A percentile compares a stretch with the other conserved stretches of the same genome.
phyloP scores from a whole-genome alignment of 139 green algal genomes.

The Chlamydomonas applanata region DNA sequence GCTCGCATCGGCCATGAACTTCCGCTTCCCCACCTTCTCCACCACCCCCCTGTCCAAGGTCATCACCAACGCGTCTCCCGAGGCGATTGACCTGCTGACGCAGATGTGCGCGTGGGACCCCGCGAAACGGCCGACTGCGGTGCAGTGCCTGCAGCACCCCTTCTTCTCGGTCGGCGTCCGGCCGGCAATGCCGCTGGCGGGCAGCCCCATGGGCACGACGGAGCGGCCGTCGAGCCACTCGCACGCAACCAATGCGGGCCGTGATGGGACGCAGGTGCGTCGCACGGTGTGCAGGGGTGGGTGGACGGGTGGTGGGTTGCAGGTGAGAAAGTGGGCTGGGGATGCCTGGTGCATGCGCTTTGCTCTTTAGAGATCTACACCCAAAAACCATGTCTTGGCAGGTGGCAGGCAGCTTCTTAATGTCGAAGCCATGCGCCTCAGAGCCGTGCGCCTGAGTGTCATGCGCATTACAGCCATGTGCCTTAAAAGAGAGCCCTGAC shows the following conservation, averaged over 20 bases:
- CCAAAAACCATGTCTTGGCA: constrained; percentile 26
- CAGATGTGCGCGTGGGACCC: constrained; percentile 83
- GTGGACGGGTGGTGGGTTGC: too few relatives aligned
- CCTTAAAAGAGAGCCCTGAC: too few relatives aligned
- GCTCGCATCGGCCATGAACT: constrained; percentile 83
- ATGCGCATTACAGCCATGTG: not conserved
- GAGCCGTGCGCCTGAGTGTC: constrained; percentile 20
- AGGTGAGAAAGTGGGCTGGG: too few relatives aligned
- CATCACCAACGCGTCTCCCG: constrained; percentile 72
- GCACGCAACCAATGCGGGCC: not conserved
- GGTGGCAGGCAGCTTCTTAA: too few relatives aligned
- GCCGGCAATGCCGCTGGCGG: constrained; percentile 20
- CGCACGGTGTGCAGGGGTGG: not conserved
- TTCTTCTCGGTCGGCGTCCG: constrained; percentile 56
- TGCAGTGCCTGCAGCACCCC: constrained; percentile 80
- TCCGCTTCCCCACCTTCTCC: constrained; percentile 67
- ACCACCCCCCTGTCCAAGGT: constrained; percentile 45
- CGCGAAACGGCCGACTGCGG: constrained; percentile 74
- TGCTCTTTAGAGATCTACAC: not conserved
- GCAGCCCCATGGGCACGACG: constrained; percentile 12
- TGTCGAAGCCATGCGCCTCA: constrained; percentile 31
- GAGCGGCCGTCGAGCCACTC: constrained; percentile 28
- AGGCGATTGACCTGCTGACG: constrained; percentile 89
- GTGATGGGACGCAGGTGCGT: not conserved
- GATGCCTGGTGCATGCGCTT: too few relatives aligned